Evolutionary conservation across 768 basidiomycete genomes (phyloP).

Genomic region (Agaricus blazei): DNA sequence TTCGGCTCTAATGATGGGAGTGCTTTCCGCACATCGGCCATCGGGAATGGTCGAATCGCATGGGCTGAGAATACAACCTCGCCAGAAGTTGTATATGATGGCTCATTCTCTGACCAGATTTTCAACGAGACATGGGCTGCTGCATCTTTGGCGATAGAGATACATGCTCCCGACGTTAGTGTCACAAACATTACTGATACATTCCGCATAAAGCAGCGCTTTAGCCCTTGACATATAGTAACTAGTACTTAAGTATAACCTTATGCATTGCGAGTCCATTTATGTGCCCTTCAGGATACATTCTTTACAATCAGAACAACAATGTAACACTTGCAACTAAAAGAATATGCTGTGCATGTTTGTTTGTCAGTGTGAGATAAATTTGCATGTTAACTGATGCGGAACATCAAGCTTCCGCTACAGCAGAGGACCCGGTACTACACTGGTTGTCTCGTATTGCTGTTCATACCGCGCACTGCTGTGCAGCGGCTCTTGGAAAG

Average conservation of each 20-base stretch:
- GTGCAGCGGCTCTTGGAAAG: no score
- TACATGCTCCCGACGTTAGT: slow-evolving; percentile 24
- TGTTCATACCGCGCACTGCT: no score
- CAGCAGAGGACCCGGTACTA: no score
- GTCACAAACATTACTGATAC: slow-evolving; percentile 42
- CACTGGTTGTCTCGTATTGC: no score
- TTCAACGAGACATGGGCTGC: slow-evolving; percentile 50
- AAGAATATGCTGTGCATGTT: no score
- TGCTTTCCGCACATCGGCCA: slow-evolving; percentile 50
- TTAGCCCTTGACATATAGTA: slow-evolving; percentile 21
- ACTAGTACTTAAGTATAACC: neutral
- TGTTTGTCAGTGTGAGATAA: no score
- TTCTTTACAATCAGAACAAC: no score
- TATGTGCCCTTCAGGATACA: neutral
- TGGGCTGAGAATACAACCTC: slow-evolving; percentile 54
- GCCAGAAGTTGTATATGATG: slow-evolving; percentile 45
- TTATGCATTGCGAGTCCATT: slow-evolving; percentile 12
- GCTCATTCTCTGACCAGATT: slow-evolving; percentile 31
- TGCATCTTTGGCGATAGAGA: slow-evolving; percentile 29
- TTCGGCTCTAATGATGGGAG: slow-evolving; percentile 52
- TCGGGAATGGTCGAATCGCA: slow-evolving; percentile 33
- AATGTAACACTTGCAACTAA: no score
- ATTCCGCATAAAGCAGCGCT: slow-evolving; percentile 28
- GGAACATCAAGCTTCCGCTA: no score
- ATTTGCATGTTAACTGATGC: no score